Evolutionary conservation across 306 rosid genomes (phyloP).

Genomic region (Cucurbita maxima): DNA sequence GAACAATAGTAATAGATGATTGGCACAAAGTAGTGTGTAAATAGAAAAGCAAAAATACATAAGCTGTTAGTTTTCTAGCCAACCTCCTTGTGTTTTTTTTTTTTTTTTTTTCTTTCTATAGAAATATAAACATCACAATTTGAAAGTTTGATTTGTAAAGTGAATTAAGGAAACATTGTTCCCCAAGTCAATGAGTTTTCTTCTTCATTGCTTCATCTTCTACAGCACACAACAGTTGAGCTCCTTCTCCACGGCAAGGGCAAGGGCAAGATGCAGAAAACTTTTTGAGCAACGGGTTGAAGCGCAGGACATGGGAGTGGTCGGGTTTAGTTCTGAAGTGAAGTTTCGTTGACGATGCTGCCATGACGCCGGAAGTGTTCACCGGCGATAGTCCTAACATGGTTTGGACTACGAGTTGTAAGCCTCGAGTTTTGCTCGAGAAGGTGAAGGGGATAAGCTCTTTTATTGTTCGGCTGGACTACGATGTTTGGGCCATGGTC

Average conservation of each 20-base stretch:
- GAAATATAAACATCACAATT: neutral
- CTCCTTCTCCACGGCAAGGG: too few species aligned
- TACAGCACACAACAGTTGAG: too few species aligned
- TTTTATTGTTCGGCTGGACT: neutral
- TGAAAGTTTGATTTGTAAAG: neutral
- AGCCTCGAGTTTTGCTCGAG: neutral
- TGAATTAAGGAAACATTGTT: neutral
- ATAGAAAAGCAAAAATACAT: neutral
- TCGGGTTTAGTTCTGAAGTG: conserved; percentile 5
- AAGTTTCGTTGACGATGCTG: conserved; percentile 1
- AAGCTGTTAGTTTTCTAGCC: neutral
- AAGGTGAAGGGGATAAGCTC: neutral
- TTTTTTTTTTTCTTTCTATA: neutral
- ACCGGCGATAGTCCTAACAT: conserved; percentile 14
- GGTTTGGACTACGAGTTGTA: neutral
- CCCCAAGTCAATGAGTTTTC: neutral
- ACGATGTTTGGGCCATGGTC: neutral
- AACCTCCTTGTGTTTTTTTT: neutral
- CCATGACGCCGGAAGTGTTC: neutral
- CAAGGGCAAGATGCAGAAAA: too few species aligned
- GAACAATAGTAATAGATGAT: neutral
- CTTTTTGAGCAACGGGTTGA: conserved; percentile 61
- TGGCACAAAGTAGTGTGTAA: neutral
- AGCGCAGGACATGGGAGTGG: conserved; percentile 22
- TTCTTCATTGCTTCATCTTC: too few species aligned